A percentile compares a stretch with the other conserved stretches of the same genome.
Evolutionary conservation across 768 basidiomycete species (phyloP).

Genomic region (Agrocybe pediades): DNA sequence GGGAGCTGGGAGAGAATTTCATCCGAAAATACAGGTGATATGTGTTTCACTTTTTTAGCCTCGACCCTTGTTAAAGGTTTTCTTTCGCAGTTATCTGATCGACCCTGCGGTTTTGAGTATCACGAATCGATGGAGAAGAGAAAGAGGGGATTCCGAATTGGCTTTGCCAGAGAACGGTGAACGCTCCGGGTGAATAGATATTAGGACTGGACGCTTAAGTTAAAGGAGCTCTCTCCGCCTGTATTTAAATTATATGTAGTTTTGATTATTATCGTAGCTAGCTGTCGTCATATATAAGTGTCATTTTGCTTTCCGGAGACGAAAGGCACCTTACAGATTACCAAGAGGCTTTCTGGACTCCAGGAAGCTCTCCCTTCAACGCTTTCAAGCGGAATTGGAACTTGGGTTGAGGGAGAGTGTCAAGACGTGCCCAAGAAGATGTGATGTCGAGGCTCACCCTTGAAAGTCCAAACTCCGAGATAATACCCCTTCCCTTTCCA

Average conservation of each 20-base stretch:
- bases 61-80: neutral
- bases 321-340: constrained; percentile 33
- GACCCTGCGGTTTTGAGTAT: constrained; percentile 70
- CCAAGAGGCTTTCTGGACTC: constrained; percentile 94
- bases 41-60: neutral
- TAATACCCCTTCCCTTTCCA: constrained; percentile 84
- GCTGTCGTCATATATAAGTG: neutral
- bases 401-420: constrained; percentile 37
- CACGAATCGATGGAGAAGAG: constrained; percentile 86
- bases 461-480: constrained; percentile 86
- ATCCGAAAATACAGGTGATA: constrained; percentile 79
- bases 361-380: constrained; percentile 77
- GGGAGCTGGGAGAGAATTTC: constrained; percentile 89
- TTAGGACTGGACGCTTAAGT: neutral
- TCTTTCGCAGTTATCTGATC: constrained; percentile 65
- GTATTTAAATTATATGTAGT: constrained; percentile 14
- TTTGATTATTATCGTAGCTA: constrained; percentile 6
- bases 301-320: neutral
- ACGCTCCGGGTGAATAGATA: constrained; percentile 1
- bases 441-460: constrained; percentile 51
- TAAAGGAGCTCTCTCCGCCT: constrained; percentile 6
- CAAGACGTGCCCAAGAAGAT: neutral
- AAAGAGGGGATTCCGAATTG: constrained; percentile 77
- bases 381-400: constrained; percentile 92
- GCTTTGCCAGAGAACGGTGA: constrained; percentile 19